Percentiles rank a stretch among this genome's conserved stretches.
phyloP scores from a whole-genome alignment of 257 asterid genomes.

The Fraxinus quadrangulata region DNA sequence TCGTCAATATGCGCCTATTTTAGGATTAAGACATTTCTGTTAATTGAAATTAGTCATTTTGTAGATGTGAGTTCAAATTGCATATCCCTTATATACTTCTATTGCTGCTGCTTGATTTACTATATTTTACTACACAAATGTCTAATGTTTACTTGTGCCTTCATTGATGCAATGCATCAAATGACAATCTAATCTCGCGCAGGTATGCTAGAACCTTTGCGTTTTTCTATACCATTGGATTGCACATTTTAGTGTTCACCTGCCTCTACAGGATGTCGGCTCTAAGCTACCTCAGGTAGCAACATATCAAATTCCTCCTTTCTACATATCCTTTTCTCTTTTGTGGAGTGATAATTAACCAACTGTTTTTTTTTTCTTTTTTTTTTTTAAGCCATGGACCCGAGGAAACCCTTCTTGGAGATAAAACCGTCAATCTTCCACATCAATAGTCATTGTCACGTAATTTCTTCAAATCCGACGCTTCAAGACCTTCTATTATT shows the following conservation, averaged over 20 bases:
- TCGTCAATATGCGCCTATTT: not conserved
- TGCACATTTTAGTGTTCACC: slow-evolving; percentile 93
- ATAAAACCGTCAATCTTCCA: slow-evolving; percentile 64
- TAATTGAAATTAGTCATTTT: not conserved
- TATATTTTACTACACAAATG: not conserved
- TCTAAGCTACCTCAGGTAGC: slow-evolving; percentile 84
- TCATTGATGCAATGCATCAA: slow-evolving; percentile 2
- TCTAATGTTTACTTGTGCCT: slow-evolving; percentile 8
- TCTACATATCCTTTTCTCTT: slow-evolving; percentile 1
- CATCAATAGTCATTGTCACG: slow-evolving; percentile 39
- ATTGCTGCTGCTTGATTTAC: not conserved
- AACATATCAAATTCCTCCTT: not conserved
- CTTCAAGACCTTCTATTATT: not conserved
- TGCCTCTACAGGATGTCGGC: slow-evolving; percentile 98
- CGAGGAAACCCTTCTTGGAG: slow-evolving; percentile 55
- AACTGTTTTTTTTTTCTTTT: not conserved
- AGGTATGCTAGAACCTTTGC: slow-evolving; percentile 93
- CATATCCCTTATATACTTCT: not conserved
- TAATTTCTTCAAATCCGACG: not conserved
- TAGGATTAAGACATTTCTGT: not conserved
- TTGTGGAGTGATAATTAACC: slow-evolving; percentile 19
- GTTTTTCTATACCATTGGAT: slow-evolving; percentile 91
- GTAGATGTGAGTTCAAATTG: not conserved
- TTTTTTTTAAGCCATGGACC: slow-evolving; percentile 75
- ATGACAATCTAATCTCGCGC: slow-evolving; percentile 28